Conservation (phyloP, 768 basidiomycete genomes). For the Cantharellus anzutake region DNA sequence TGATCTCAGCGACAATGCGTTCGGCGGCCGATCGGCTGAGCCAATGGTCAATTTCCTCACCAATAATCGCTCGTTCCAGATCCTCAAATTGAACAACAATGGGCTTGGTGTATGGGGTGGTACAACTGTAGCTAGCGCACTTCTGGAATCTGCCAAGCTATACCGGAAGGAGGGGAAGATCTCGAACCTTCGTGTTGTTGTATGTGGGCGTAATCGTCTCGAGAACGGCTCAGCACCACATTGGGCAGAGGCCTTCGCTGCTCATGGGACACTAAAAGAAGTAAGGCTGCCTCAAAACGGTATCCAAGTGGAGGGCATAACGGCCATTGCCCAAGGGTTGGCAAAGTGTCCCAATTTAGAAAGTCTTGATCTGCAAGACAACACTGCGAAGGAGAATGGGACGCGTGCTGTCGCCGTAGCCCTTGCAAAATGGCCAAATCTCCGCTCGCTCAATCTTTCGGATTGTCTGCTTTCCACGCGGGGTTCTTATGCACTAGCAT, state of each 20-base stretch:
- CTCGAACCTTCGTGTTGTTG: slow-evolving; percentile 57
- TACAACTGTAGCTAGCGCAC: slow-evolving; percentile 62
- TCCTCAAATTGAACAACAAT: slow-evolving; percentile 89
- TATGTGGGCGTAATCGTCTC: slow-evolving; percentile 92
- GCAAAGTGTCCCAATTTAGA: slow-evolving; percentile 43
- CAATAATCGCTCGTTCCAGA: slow-evolving; percentile 59
- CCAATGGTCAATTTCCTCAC: slow-evolving; percentile 83
- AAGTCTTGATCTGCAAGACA: slow-evolving; percentile 80
- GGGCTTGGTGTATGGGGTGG: slow-evolving; percentile 88
- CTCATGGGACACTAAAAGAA: slow-evolving; percentile 62
- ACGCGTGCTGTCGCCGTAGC: slow-evolving; percentile 40
- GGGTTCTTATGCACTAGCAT: slow-evolving; percentile 53
- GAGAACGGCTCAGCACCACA: slow-evolving; percentile 70
- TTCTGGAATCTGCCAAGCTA: slow-evolving; percentile 53
- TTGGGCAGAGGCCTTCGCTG: slow-evolving; percentile 80
- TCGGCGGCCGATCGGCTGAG: slow-evolving; percentile 86
- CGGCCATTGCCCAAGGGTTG: slow-evolving; percentile 56
- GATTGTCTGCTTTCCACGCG: slow-evolving; percentile 75
- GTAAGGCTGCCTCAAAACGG: slow-evolving; percentile 97
- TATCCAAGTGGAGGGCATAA: slow-evolving; percentile 82
- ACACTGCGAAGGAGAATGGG: slow-evolving; percentile 44
- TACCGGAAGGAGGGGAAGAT: slow-evolving; percentile 43
- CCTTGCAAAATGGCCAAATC: slow-evolving; percentile 45
- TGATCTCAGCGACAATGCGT: slow-evolving; percentile 89
- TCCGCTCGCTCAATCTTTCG: slow-evolving; percentile 71